A percentile compares a stretch with the other conserved stretches of the same genome.
Evolutionary conservation across 371 early-diverging fungal genomes (phyloP).

Genomic region (Mucor lusitanicus): DNA sequence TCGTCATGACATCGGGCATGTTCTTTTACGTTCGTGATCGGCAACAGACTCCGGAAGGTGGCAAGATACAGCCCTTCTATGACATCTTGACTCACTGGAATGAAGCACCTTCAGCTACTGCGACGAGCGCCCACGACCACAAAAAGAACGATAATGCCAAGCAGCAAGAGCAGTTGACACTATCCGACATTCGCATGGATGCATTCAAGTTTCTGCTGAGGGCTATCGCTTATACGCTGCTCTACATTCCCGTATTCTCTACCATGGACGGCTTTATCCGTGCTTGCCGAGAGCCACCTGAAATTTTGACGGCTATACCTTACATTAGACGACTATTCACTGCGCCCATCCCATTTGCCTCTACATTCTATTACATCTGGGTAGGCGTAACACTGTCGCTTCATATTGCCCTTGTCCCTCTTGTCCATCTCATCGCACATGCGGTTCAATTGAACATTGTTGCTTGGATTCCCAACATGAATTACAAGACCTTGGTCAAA

Average conservation of each 20-base stretch:
- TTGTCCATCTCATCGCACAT: constrained; percentile 16
- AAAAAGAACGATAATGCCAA: constrained; percentile 1
- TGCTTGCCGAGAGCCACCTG: constrained; percentile 26
- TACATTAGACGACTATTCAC: background rate
- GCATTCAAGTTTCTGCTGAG: constrained; percentile 12
- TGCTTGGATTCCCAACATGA: constrained; percentile 5
- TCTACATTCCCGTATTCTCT: constrained; percentile 26
- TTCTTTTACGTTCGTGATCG: constrained; percentile 21
- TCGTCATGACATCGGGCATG: constrained; percentile 30
- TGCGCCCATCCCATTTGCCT: background rate
- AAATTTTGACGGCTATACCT: background rate
- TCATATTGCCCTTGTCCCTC: constrained; percentile 27
- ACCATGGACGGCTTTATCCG: constrained; percentile 30
- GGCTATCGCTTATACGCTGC: background rate
- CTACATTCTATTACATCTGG: constrained; percentile 19
- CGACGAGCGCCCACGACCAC: background rate
- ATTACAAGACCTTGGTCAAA: background rate
- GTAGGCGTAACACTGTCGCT: constrained; percentile 25
- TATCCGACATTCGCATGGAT: constrained; percentile 15
- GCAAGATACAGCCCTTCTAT: constrained; percentile 2
- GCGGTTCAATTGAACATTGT: constrained; percentile 9
- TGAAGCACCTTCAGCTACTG: constrained; percentile 3
- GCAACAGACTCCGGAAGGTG: constrained; percentile 9
- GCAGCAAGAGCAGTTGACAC: background rate
- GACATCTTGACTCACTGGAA: constrained; percentile 24